Evolutionary conservation across 371 early-diverging fungal species (phyloP), one percentile per base, ranked within the genome.

Genomic region (Mortierella sp.): DNA sequence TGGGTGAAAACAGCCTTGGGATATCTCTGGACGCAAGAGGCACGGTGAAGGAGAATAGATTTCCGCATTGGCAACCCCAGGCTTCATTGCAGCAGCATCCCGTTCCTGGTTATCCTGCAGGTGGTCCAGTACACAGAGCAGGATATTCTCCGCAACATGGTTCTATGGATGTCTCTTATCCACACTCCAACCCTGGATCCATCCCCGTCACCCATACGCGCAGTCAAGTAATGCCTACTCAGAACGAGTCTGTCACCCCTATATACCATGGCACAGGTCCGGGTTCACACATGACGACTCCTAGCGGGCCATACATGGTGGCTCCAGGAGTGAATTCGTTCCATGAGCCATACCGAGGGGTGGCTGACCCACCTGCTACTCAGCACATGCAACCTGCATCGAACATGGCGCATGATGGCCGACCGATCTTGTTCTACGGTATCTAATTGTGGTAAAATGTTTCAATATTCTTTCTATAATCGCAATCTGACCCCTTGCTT

Each of bases 61-160:
- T 74, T 45, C 79, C 79, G 39, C 66, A 69, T 44, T 74, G 66
- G 63, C 66, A 65, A 67, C 21, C 63, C 3, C 69, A 72, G 27
- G 57, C 60, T n/a, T 58, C 70, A 5, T 24, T 58, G 14, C 74
- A 78, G 28, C 54, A 25, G 10, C 61, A 70, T 17, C 50, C 50
- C 4, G 6, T 28, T 3, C 29, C 50, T 4, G 50, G 3, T 4
- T 28, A 28, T 16, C 13, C 29, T 14, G 5, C 19, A 16, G 44
- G 34, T 14, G 45, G 46, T 13, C 28, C 27, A 12, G 14, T 14
- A 24, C 51, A 57, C 16, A 5, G 13, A 5, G 2, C 25, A 2
- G 10, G 27, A 5, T 41, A 19, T 22, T 14, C 22, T 21, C 22
- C 25, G 22, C 52, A 28, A 25, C 34, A 24, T 34, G 34, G 34